A percentile compares a stretch with the other conserved stretches of the same genome.
phyloP scores from a whole-genome alignment of 805 yeast species.

The Candida xiaguanensis region DNA sequence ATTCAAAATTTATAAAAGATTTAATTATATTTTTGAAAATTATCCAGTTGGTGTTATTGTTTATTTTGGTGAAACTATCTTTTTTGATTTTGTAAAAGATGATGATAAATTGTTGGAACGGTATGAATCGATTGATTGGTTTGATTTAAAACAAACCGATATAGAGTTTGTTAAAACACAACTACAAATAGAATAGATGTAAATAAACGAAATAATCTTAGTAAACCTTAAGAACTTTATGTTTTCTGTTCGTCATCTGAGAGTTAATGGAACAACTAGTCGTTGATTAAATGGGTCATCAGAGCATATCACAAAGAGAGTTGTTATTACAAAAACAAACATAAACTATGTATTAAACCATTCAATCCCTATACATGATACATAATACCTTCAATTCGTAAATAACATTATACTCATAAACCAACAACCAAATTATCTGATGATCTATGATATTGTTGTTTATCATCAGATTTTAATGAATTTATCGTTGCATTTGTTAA shows the following conservation, averaged over 20 bases:
- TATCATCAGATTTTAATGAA: conserved; percentile 15
- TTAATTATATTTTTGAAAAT: conserved; percentile 24
- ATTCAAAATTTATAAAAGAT: conserved; percentile 13
- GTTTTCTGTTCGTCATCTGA: no score
- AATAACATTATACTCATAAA: conserved; percentile 10
- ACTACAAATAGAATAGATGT: no score
- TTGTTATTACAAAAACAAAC: no score
- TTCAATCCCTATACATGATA: neutral
- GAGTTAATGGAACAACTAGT: no score
- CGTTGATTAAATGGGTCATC: no score
- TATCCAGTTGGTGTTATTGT: conserved; percentile 32
- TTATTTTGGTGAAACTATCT: conserved; percentile 35
- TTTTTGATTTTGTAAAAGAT: conserved; percentile 28
- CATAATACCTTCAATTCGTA: no score
- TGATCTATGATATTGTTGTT: conserved; percentile 18
- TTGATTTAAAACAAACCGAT: conserved; percentile 3
- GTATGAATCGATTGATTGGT: conserved; percentile 7
- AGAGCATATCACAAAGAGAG: no score
- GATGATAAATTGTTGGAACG: conserved; percentile 44
- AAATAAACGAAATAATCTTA: no score
- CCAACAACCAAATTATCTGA: conserved; percentile 24
- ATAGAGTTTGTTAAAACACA: neutral
- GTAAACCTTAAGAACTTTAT: no score
- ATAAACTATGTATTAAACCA: no score
- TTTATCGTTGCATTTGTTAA: neutral